Evolutionary conservation across 208 protist genomes (phyloP).

Genomic region (Angomonas deanei): DNA sequence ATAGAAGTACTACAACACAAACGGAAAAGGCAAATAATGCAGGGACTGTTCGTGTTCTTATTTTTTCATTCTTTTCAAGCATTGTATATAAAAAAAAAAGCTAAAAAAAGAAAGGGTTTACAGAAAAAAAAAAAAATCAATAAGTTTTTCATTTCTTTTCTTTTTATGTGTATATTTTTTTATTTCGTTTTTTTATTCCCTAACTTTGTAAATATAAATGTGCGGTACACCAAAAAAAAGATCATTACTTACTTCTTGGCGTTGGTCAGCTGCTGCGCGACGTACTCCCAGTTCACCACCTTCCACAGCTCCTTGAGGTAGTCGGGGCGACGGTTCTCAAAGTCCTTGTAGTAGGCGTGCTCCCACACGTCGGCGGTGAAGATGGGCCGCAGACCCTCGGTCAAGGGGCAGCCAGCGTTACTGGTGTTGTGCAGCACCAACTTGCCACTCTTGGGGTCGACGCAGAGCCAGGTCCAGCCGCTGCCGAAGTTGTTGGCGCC

Average conservation of each 20-base stretch:
- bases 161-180: background rate
- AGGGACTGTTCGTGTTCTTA: too few species aligned
- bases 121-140: background rate
- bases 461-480: conserved; percentile 93
- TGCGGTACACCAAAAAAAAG: background rate
- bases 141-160: background rate
- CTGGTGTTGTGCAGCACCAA: conserved; percentile 87
- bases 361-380: conserved; percentile 93
- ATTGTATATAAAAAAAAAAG: background rate
- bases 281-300: conserved; percentile 8
- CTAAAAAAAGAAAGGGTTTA: conserved; percentile 2
- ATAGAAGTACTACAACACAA: too few species aligned
- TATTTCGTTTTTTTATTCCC: background rate
- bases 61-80: too few species aligned
- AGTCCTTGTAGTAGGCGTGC: conserved; percentile 90
- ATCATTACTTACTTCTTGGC: background rate
- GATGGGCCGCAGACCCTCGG: conserved; percentile 61
- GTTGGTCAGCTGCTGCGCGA: background rate
- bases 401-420: conserved; percentile 87
- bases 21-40: too few species aligned
- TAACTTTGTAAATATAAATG: background rate
- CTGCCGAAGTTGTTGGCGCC: conserved; percentile 90
- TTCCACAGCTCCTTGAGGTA: conserved; percentile 23
- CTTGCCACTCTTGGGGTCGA: conserved; percentile 55
- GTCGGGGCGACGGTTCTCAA: conserved; percentile 20